These are phyloP conservation scores for Sclerotinia nivalis DNA, from an alignment of 2,329 filamentous ascomycete species.

Conservation along the genomic window DNA sequence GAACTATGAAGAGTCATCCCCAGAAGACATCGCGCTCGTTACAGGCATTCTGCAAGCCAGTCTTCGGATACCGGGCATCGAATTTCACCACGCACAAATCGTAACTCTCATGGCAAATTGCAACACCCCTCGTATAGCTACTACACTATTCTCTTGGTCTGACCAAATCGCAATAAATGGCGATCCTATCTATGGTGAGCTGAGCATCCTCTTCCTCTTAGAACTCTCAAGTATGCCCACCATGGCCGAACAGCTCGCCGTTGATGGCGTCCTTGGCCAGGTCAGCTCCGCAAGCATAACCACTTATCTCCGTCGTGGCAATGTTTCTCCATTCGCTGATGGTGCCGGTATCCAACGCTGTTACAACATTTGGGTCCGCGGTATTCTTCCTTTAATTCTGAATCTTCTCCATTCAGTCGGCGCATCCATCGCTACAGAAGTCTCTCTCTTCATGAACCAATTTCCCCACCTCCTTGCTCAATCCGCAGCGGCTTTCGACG, in stretches of 20 bases:
- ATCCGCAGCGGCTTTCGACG: slow-evolving; percentile 71
- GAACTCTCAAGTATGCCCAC: slow-evolving; percentile 79
- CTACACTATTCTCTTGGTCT: slow-evolving; percentile 90
- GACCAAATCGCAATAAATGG: slow-evolving; percentile 75
- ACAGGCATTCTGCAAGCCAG: slow-evolving; percentile 87
- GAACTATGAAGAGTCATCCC: slow-evolving; percentile 61
- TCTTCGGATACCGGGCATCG: slow-evolving; percentile 74
- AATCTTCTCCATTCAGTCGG: slow-evolving; percentile 85
- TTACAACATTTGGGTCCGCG: slow-evolving; percentile 87
- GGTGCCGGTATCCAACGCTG: slow-evolving; percentile 68
- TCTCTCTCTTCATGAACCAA: slow-evolving; percentile 84
- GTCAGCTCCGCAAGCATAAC: slow-evolving; percentile 78
- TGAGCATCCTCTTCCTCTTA: slow-evolving; percentile 85
- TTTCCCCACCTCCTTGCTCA: slow-evolving; percentile 77
- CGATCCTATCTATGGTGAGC: slow-evolving; percentile 89
- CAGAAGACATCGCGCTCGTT: slow-evolving; percentile 82
- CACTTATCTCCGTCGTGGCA: slow-evolving; percentile 69
- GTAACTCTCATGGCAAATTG: slow-evolving; percentile 69
- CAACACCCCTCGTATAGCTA: slow-evolving; percentile 76
- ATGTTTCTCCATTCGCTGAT: slow-evolving; percentile 77
- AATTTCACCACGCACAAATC: slow-evolving; percentile 69
- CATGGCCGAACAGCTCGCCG: slow-evolving; percentile 86
- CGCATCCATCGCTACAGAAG: slow-evolving; percentile 77
- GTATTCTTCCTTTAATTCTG: slow-evolving; percentile 81
- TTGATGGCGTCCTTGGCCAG: slow-evolving; percentile 79